A percentile compares a stretch with the other conserved stretches of the same genome.
These are phyloP conservation scores for Cucumis cinereus DNA, from an alignment of 306 rosid species.

Conservation along the genomic window DNA sequence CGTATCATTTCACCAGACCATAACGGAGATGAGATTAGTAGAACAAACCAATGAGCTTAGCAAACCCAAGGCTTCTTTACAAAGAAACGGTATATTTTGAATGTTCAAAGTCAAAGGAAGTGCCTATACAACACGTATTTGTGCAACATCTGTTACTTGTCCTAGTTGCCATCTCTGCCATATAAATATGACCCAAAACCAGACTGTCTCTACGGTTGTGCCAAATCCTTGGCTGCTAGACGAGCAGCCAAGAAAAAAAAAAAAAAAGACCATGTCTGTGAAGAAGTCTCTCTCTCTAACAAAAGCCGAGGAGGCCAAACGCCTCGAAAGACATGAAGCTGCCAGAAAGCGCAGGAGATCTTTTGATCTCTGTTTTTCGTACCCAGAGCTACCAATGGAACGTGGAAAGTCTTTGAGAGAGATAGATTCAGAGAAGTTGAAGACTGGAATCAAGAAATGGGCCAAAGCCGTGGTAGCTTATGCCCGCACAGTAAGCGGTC, in stretches of 20 bases:
- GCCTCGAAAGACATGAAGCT: slow-evolving; percentile 5
- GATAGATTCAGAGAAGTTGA: slow-evolving; percentile 71
- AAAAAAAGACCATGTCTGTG: slow-evolving; percentile 41
- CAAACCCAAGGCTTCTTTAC: background rate
- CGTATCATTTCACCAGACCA: background rate
- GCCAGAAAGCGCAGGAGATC: slow-evolving; percentile 13
- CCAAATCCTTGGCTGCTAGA: slow-evolving; percentile 1
- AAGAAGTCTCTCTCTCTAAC: slow-evolving; percentile 58
- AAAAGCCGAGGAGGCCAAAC: slow-evolving; percentile 12
- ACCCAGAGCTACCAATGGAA: slow-evolving; percentile 41
- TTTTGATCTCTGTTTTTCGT: slow-evolving; percentile 36
- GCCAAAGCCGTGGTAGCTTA: slow-evolving; percentile 83
- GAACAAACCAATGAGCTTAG: background rate
- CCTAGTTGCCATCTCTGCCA: slow-evolving; percentile 14
- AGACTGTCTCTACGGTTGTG: background rate
- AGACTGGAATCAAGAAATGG: slow-evolving; percentile 67
- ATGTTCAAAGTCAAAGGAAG: slow-evolving; percentile 41
- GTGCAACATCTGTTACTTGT: slow-evolving; percentile 28
- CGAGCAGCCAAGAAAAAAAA: slow-evolving; percentile 4
- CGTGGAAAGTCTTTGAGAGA: slow-evolving; percentile 55
- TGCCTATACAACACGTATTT: slow-evolving; percentile 30
- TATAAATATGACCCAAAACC: slow-evolving; percentile 20
- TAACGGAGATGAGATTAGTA: background rate
- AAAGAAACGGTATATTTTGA: slow-evolving; percentile 21
- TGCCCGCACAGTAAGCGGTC: slow-evolving; percentile 72